These are phyloP conservation scores for Pseudogymnoascus sp. DNA, from an alignment of 2,329 filamentous ascomycete species.

Conservation along the genomic window DNA sequence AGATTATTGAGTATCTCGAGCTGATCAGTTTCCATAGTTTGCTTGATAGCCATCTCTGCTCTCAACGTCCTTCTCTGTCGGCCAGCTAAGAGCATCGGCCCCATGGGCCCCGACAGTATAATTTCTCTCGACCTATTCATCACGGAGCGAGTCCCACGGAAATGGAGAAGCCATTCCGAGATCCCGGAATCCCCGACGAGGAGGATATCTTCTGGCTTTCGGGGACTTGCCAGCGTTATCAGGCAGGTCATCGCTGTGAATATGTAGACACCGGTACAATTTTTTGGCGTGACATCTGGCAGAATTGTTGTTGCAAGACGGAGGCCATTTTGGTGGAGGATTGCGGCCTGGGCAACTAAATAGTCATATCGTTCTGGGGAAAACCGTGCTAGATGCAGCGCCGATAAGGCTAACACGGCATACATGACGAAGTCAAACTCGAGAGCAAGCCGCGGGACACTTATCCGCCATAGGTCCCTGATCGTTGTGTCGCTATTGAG, in stretches of 20 bases:
- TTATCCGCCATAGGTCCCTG: conserved; percentile 38
- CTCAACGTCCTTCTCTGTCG: conserved; percentile 15
- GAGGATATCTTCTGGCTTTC: conserved; percentile 29
- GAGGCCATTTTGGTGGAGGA: conserved; percentile 29
- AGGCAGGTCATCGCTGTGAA: conserved; percentile 33
- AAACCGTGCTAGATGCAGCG: conserved; percentile 39
- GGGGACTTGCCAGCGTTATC: conserved; percentile 30
- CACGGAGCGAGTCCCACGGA: conserved; percentile 30
- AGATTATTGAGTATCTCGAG: conserved; percentile 18
- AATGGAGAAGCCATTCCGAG: conserved; percentile 32
- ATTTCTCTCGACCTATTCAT: conserved; percentile 23
- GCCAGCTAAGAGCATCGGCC: conserved; percentile 26
- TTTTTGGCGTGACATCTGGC: conserved; percentile 26
- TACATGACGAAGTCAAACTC: conserved; percentile 39
- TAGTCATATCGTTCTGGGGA: conserved; percentile 30
- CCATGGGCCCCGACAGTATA: conserved; percentile 18
- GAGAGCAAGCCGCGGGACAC: conserved; percentile 39
- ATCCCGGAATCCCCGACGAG: conserved; percentile 27
- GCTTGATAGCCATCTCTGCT: conserved; percentile 9
- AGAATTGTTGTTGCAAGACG: conserved; percentile 28
- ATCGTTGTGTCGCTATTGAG: conserved; percentile 34
- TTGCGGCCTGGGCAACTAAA: conserved; percentile 32
- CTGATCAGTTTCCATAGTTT: conserved; percentile 11
- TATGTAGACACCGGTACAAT: conserved; percentile 30
- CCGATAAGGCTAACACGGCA: conserved; percentile 39